Evolutionary conservation across 129 eudicot species (phyloP).

Genomic region (Helianthus tuberosus): DNA sequence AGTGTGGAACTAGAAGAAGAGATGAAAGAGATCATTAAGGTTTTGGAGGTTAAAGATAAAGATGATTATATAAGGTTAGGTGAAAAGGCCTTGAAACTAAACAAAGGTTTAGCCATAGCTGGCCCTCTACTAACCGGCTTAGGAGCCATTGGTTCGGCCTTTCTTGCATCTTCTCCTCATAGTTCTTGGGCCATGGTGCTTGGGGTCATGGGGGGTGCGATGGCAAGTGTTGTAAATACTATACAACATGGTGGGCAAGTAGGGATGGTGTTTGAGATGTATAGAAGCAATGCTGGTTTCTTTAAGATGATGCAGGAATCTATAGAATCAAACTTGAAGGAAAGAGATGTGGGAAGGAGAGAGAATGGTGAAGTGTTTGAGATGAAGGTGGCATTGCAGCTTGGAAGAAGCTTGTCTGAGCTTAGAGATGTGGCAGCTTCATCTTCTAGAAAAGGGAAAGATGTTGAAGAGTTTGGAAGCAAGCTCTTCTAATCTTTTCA

Average conservation of each 20-base stretch:
- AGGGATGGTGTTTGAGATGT: constrained; percentile 83
- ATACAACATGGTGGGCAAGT: constrained; percentile 85
- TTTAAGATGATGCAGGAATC: constrained; percentile 55
- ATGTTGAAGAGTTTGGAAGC: too few relatives aligned
- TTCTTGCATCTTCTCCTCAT: constrained; percentile 32
- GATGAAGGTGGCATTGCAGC: too few relatives aligned
- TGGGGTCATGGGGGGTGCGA: constrained; percentile 62
- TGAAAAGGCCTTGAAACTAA: constrained; percentile 54
- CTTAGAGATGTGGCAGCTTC: too few relatives aligned
- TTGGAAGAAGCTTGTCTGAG: too few relatives aligned
- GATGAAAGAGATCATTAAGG: constrained; percentile 53
- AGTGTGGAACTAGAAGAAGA: constrained; percentile 54
- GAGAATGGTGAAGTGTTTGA: too few relatives aligned
- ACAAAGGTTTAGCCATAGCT: constrained; percentile 54
- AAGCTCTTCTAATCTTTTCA: too few relatives aligned
- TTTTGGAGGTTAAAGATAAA: constrained; percentile 49
- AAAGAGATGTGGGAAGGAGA: constrained; percentile 29
- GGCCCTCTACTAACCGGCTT: constrained; percentile 62
- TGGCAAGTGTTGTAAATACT: constrained; percentile 60
- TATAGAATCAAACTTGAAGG: constrained; percentile 52
- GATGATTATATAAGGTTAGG: constrained; percentile 69
- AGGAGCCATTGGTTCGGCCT: constrained; percentile 60
- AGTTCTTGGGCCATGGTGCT: constrained; percentile 51
- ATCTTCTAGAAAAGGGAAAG: too few relatives aligned
- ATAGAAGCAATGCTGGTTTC: constrained; percentile 76